These are phyloP conservation scores for Astrothelium subdiscretum DNA, from an alignment of 495 filamentous ascomycete genomes.

Conservation along the genomic window DNA sequence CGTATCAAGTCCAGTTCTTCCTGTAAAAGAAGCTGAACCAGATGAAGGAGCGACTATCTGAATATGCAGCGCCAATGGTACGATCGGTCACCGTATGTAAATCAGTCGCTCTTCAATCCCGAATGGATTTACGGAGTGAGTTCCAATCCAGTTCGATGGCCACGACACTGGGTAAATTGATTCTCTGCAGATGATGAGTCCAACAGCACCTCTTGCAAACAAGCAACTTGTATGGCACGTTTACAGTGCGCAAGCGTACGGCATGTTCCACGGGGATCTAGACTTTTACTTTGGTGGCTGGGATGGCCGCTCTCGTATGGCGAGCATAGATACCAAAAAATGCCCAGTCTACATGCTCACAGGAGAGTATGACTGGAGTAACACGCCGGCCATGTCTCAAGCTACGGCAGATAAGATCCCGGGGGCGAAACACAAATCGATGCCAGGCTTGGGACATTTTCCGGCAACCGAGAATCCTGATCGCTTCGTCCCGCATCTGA, in stretches of 20 bases:
- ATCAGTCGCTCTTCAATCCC: slow-evolving; percentile 29
- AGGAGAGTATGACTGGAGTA: slow-evolving; percentile 33
- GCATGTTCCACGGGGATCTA: slow-evolving; percentile 32
- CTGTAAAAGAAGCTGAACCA: not conserved
- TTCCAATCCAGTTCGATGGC: not conserved
- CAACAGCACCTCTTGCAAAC: slow-evolving; percentile 25
- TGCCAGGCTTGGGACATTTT: slow-evolving; percentile 29
- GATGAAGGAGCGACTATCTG: not conserved
- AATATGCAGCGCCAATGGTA: slow-evolving; percentile 17
- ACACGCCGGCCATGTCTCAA: slow-evolving; percentile 26
- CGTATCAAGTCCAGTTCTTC: not conserved
- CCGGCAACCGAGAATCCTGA: slow-evolving; percentile 27
- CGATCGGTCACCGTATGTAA: slow-evolving; percentile 18
- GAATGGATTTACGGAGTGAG: slow-evolving; percentile 36
- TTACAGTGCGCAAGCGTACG: slow-evolving; percentile 30
- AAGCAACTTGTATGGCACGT: slow-evolving; percentile 31
- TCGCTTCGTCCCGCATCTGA: slow-evolving; percentile 8
- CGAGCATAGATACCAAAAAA: slow-evolving; percentile 26
- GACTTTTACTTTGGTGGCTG: slow-evolving; percentile 35
- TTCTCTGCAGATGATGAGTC: slow-evolving; percentile 22
- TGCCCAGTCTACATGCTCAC: slow-evolving; percentile 34
- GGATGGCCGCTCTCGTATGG: slow-evolving; percentile 30
- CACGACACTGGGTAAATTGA: not conserved
- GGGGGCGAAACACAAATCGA: slow-evolving; percentile 28
- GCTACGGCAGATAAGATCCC: slow-evolving; percentile 30